A percentile compares a stretch with the other conserved stretches of the same genome.
Conservation (phyloP, 768 basidiomycete species). For the Tylopilus vinaceipallidus region DNA sequence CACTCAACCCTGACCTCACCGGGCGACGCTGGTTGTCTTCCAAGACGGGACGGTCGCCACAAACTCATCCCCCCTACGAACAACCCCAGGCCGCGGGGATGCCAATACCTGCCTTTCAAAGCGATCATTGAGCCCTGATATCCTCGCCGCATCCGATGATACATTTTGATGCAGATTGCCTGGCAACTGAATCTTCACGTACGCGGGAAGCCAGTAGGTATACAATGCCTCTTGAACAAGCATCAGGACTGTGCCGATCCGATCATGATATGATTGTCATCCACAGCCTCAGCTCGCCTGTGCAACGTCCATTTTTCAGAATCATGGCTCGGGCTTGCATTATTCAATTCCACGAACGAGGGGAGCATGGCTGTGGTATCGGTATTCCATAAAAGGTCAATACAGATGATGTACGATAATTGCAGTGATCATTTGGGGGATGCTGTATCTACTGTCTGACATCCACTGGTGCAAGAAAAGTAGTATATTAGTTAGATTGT, state of each 20-base stretch:
- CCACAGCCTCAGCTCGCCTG: slow-evolving; percentile 15
- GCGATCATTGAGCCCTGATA: slow-evolving; percentile 2
- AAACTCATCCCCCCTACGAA: no score
- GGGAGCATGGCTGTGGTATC: slow-evolving; percentile 19
- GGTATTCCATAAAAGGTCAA: not conserved
- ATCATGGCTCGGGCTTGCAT: not conserved
- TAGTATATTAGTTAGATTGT: not conserved
- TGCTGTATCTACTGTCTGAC: not conserved
- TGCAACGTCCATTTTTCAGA: slow-evolving; percentile 3
- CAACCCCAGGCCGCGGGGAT: not conserved
- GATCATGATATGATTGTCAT: slow-evolving; percentile 7
- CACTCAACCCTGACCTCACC: not conserved
- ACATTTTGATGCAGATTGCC: slow-evolving; percentile 24
- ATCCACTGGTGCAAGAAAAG: not conserved
- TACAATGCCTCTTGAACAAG: not conserved
- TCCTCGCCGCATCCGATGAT: slow-evolving; percentile 1
- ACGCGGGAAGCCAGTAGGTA: slow-evolving; percentile 8
- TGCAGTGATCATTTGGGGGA: not conserved
- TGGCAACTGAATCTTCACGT: slow-evolving; percentile 22
- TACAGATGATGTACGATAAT: not conserved
- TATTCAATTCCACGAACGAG: slow-evolving; percentile 13
- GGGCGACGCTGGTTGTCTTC: not conserved
- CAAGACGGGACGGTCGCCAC: slow-evolving; percentile 3
- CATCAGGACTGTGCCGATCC: slow-evolving; percentile 8
- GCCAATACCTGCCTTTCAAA: slow-evolving; percentile 2